phyloP scores from a whole-genome alignment of 108 stramenopile species.

The Fragilariopsis cylindrus region DNA sequence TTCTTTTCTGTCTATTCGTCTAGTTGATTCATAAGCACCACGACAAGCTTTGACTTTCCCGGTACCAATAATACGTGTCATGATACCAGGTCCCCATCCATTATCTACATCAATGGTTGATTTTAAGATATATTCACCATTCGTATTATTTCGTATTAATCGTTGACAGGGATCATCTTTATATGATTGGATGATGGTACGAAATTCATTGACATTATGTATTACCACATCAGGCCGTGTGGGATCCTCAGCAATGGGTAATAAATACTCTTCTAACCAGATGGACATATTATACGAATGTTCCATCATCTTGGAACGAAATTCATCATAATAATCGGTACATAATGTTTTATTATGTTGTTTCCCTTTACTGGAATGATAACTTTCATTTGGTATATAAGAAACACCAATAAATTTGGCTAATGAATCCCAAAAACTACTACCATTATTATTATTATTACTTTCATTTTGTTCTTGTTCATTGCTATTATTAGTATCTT shows the following conservation, averaged over 20 bases:
- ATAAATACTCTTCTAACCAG: constrained; percentile 44
- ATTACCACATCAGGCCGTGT: constrained; percentile 13
- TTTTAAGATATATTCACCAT: constrained; percentile 7
- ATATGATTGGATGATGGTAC: constrained; percentile 8
- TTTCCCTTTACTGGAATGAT: constrained; percentile 4
- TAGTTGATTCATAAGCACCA: too few relatives aligned
- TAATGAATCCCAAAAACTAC: not conserved
- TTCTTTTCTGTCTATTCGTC: too few relatives aligned
- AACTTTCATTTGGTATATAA: constrained; percentile 24
- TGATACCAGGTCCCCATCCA: too few relatives aligned
- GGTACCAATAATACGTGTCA: too few relatives aligned
- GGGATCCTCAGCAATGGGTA: constrained; percentile 5
- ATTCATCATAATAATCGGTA: constrained; percentile 24
- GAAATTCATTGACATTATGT: constrained; percentile 5
- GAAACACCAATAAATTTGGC: constrained; percentile 22
- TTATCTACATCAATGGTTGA: too few relatives aligned
- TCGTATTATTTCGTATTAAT: not conserved
- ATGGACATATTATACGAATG: constrained; percentile 26
- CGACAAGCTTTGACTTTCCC: too few relatives aligned
- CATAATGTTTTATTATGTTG: constrained; percentile 44
- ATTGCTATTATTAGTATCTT: too few relatives aligned
- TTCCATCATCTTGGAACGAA: constrained; percentile 37
- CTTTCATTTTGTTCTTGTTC: too few relatives aligned
- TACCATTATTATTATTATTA: constrained; percentile 8
- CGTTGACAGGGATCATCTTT: constrained; percentile 20